phyloP scores from a whole-genome alignment of 208 protist species.

The Leishmania major region DNA sequence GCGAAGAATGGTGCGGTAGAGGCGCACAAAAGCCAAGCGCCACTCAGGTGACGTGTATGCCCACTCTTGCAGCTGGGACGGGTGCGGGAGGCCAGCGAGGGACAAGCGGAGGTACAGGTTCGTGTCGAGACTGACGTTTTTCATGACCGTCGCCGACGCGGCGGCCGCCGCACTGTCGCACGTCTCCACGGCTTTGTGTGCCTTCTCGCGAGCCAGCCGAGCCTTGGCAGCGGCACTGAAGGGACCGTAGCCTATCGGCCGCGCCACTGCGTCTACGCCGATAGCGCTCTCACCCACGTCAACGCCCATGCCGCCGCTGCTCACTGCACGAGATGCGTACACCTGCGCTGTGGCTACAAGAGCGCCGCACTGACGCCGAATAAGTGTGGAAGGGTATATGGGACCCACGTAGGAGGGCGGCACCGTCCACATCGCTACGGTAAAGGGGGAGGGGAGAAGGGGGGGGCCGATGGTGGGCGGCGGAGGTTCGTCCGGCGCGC shows the following conservation, averaged over 20 bases:
- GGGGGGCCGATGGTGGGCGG: background rate
- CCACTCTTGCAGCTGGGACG: constrained; percentile 46
- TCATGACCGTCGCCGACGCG: constrained; percentile 38
- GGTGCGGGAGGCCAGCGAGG: constrained; percentile 62
- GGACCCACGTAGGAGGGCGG: background rate
- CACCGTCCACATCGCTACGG: background rate
- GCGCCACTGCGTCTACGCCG: constrained; percentile 1
- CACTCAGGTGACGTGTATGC: constrained; percentile 59
- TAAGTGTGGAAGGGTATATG: background rate
- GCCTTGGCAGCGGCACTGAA: constrained; percentile 56
- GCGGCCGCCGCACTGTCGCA: background rate
- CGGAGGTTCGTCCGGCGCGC: background rate
- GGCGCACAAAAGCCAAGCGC: constrained; percentile 58
- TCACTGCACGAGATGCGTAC: background rate
- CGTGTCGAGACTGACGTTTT: constrained; percentile 43
- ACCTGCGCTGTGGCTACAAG: background rate
- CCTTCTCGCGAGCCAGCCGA: constrained; percentile 16
- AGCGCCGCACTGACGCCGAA: background rate
- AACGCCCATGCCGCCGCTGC: background rate
- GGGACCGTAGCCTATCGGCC: constrained; percentile 55
- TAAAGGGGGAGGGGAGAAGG: too few relatives aligned
- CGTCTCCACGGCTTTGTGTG: background rate
- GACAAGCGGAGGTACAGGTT: constrained; percentile 66
- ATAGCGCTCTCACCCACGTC: constrained; percentile 6
- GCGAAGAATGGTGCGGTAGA: constrained; percentile 82